Conservation (phyloP, 2,329 filamentous ascomycete genomes). For the Cryphonectria naterciae region DNA sequence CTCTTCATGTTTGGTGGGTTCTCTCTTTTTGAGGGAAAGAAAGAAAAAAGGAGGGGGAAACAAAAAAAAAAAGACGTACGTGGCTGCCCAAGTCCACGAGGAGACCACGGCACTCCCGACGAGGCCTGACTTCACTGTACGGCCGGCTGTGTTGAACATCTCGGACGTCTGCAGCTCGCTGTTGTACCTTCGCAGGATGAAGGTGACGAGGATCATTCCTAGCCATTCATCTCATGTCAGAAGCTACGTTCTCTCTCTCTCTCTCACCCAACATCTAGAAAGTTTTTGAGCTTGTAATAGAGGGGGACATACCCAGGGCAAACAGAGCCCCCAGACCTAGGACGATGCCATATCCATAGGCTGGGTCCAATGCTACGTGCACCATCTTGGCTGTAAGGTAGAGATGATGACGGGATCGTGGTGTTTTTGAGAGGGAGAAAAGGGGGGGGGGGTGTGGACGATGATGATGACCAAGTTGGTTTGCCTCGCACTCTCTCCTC, state of each 20-base stretch:
- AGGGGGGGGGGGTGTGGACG: no score
- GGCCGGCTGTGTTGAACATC: constrained; percentile 88
- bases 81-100: constrained; percentile 92
- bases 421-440: neutral
- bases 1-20: neutral
- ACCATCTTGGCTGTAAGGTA: constrained; percentile 31
- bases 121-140: constrained; percentile 86
- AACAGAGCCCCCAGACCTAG: constrained; percentile 75
- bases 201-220: constrained; percentile 46
- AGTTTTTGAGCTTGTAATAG: neutral
- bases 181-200: constrained; percentile 45
- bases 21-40: no score
- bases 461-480: neutral
- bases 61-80: constrained; percentile 54
- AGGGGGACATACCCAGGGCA: constrained; percentile 57
- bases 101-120: constrained; percentile 90
- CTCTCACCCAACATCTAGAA: neutral
- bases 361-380: constrained; percentile 54
- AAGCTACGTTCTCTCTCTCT: neutral
- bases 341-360: constrained; percentile 78
- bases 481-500: neutral
- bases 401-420: neutral
- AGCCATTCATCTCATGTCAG: neutral
- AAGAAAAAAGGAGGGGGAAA: no score
- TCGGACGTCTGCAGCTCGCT: constrained; percentile 83